These are phyloP conservation scores for Xylariales sp. DNA, from an alignment of 2,329 filamentous ascomycete genomes.

Conservation along the genomic window DNA sequence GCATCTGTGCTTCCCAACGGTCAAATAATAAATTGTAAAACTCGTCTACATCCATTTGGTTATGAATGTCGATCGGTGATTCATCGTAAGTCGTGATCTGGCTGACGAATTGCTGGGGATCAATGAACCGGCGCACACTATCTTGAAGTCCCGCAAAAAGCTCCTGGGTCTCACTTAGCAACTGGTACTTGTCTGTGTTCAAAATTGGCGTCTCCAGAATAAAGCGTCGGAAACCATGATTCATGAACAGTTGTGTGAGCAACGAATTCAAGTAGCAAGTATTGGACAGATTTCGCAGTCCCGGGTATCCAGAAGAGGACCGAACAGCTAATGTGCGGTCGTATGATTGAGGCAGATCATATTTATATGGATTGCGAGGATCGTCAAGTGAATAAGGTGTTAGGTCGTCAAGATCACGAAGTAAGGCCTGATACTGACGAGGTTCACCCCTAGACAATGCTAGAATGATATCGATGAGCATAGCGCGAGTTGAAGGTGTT, in stretches of 20 bases:
- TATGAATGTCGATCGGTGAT: constrained; percentile 74
- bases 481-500: constrained; percentile 49
- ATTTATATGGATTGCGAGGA: constrained; percentile 49
- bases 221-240: constrained; percentile 79
- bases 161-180: constrained; percentile 73
- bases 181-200: constrained; percentile 54
- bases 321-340: constrained; percentile 67
- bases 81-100: constrained; percentile 82
- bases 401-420: constrained; percentile 46
- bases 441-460: constrained; percentile 48
- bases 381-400: constrained; percentile 44
- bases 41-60: constrained; percentile 97
- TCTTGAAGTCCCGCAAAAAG: constrained; percentile 86
- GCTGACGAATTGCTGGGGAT: constrained; percentile 67
- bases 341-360: constrained; percentile 57
- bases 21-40: constrained; percentile 95
- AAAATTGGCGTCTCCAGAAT: constrained; percentile 63
- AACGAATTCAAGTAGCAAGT: constrained; percentile 97
- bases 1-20: constrained; percentile 80
- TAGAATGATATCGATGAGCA: constrained; percentile 58
- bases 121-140: constrained; percentile 67
- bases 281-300: constrained; percentile 86
- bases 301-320: constrained; percentile 76
- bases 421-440: constrained; percentile 42
- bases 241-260: constrained; percentile 95